These are phyloP conservation scores for Trichoderma oligosporum DNA, from an alignment of 2,329 filamentous ascomycete species.

Conservation along the genomic window DNA sequence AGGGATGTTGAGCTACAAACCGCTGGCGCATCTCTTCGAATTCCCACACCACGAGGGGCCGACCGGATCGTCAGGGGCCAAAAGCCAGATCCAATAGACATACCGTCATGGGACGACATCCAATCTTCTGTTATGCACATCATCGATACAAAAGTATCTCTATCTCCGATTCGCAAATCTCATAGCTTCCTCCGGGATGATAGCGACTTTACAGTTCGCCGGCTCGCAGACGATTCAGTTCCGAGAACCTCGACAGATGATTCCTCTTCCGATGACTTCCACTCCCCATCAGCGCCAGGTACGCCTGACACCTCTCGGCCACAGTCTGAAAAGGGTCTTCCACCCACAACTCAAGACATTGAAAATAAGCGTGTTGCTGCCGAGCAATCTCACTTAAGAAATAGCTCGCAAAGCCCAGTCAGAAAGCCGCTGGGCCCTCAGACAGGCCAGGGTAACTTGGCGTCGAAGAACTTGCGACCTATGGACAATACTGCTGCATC, in stretches of 20 bases:
- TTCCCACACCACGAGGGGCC: neutral
- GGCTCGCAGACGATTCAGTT: slow-evolving; percentile 12
- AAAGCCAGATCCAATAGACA: slow-evolving; percentile 12
- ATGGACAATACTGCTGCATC: neutral
- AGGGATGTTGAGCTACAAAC: neutral
- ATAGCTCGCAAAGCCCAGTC: slow-evolving; percentile 7
- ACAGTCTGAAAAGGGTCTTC: slow-evolving; percentile 37
- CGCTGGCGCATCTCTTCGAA: slow-evolving; percentile 10
- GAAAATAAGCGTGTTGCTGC: slow-evolving; percentile 4
- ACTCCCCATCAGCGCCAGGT: slow-evolving; percentile 34
- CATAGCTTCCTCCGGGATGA: slow-evolving; percentile 16
- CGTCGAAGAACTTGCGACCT: neutral
- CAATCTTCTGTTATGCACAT: slow-evolving; percentile 23
- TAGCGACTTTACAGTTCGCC: slow-evolving; percentile 19
- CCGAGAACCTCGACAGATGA: slow-evolving; percentile 36
- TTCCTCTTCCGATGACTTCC: slow-evolving; percentile 38
- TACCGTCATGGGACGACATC: slow-evolving; percentile 23
- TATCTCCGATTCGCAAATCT: slow-evolving; percentile 18
- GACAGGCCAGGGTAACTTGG: neutral
- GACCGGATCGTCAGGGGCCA: neutral
- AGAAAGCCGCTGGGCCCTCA: neutral
- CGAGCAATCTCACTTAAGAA: slow-evolving; percentile 3
- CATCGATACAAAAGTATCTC: slow-evolving; percentile 22
- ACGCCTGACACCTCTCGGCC: slow-evolving; percentile 41
- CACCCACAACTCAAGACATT: slow-evolving; percentile 20